Percentiles rank a stretch among this genome's conserved stretches.
phyloP scores from a whole-genome alignment of 768 basidiomycete genomes.

The Pleurotus tuoliensis region DNA sequence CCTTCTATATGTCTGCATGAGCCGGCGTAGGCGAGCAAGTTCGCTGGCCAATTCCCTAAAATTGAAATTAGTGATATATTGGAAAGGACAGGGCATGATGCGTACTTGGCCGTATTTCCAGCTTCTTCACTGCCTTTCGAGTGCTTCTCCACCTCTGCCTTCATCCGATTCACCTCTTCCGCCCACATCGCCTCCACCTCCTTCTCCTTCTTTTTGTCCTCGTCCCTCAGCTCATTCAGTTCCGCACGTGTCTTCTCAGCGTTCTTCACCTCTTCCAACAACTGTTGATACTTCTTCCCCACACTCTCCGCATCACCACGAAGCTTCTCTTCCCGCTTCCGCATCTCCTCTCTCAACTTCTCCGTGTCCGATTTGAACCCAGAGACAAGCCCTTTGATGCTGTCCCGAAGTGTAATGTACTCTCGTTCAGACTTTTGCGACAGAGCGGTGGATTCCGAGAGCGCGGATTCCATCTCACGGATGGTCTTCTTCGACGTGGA shows the following conservation, averaged over 20 bases:
- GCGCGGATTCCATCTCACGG: slow-evolving; percentile 74
- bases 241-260: slow-evolving; percentile 41
- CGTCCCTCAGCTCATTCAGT: slow-evolving; percentile 46
- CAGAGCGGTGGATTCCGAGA: slow-evolving; percentile 70
- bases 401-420: slow-evolving; percentile 75
- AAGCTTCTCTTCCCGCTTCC: slow-evolving; percentile 65
- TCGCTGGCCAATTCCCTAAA: slow-evolving; percentile 56
- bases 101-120: slow-evolving; percentile 59
- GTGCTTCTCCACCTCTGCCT: slow-evolving; percentile 49
- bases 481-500: slow-evolving; percentile 68
- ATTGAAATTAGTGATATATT: not conserved
- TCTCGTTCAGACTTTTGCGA: slow-evolving; percentile 82
- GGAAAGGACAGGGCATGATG: slow-evolving; percentile 1
- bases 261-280: slow-evolving; percentile 60
- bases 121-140: slow-evolving; percentile 55
- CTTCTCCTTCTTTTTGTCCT: slow-evolving; percentile 44
- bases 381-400: slow-evolving; percentile 67
- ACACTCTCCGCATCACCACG: slow-evolving; percentile 63
- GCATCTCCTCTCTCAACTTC: slow-evolving; percentile 69
- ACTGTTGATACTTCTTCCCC: slow-evolving; percentile 63
- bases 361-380: slow-evolving; percentile 75
- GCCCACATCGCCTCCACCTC: slow-evolving; percentile 62
- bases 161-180: slow-evolving; percentile 52
- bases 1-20: slow-evolving; percentile 50
- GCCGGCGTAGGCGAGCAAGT: slow-evolving; percentile 62